Base-by-base conservation (phyloP, 257 asterid species). In the Eustoma russellianum region DNA sequence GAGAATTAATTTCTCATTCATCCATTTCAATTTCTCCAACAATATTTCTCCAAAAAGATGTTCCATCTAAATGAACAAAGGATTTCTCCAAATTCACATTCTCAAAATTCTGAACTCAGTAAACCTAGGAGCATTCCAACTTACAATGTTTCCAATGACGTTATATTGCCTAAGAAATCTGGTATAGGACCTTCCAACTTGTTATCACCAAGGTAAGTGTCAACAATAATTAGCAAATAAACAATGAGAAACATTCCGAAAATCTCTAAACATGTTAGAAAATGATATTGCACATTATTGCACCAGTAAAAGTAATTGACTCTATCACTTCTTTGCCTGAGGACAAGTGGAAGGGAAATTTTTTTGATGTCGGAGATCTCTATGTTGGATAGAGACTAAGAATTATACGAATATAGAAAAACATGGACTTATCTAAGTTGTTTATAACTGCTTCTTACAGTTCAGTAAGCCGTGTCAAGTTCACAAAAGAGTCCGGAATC, bases 171-270 rank as follows among this genome's bases (percentile, higher is more conserved):
- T 15, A 59, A 18, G 48, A 59, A 49, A 17, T 5, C 1, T 13
- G 64, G 56, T 50, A 59, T 3, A 3, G 56, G 18, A 5, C 64
- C 64, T 48, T 49, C 41, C 48, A 59, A 35, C 3, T 17, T 16
- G 56, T 59, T 59, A 15, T 16, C 5, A 6, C 17, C 3, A n/a
- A 59, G 47, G n/a, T 48, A 1, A 12, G 55, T 59, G 55, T 35
- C 24, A 5, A 59, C 9, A n/a, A 30, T 17, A 17, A 48, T 12
- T 12, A 54, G 30, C 15, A 13, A 5, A 54, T 33, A 40, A 10
- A 5, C 16, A 33, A 28, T 9, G 30, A 16, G 8, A 19, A 40
- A 16, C 35, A 5, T 3, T 14, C 17, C 5, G n/a, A 14, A 17
- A 9, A 46, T 46, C 15, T 8, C 10, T 4, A 38, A 7, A 5